Percentiles rank a stretch among this genome's conserved stretches.
Evolutionary conservation across 768 basidiomycete genomes (phyloP).

Genomic region (Suillus cothurnatus): DNA sequence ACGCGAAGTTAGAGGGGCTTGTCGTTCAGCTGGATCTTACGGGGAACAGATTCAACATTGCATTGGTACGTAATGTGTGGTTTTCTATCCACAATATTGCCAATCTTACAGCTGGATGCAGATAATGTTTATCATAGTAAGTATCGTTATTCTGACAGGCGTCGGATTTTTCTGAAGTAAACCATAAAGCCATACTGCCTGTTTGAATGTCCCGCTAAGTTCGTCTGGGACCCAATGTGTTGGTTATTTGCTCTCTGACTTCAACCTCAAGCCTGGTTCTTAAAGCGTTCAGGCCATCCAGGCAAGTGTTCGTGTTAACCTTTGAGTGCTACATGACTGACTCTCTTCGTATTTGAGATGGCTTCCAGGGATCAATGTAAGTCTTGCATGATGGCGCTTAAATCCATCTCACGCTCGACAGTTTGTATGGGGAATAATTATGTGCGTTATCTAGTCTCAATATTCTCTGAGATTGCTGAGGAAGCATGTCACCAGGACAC

Average conservation of each 20-base stretch:
- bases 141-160: constrained; percentile 18
- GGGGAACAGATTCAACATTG: constrained; percentile 63
- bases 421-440: constrained; percentile 63
- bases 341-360: constrained; percentile 39
- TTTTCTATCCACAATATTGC: not conserved
- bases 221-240: constrained; percentile 12
- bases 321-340: constrained; percentile 20
- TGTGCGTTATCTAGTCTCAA: constrained; percentile 39
- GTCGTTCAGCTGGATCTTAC: constrained; percentile 52
- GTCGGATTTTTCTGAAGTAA: not conserved
- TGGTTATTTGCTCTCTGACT: not conserved
- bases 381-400: constrained; percentile 15
- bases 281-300: constrained; percentile 65
- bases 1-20: constrained; percentile 65
- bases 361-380: constrained; percentile 66
- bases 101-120: constrained; percentile 21
- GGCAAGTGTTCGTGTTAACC: constrained; percentile 23
- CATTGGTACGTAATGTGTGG: constrained; percentile 50
- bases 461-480: not conserved
- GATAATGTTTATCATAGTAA: constrained; percentile 69
- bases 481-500: constrained; percentile 40
- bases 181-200: constrained; percentile 20
- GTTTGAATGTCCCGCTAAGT: constrained; percentile 72
- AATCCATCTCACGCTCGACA: not conserved
- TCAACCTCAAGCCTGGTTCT: constrained; percentile 38